A percentile compares a stretch with the other conserved stretches of the same genome.
Conservation (phyloP, 306 rosid species). For the Crotalaria pallida region DNA sequence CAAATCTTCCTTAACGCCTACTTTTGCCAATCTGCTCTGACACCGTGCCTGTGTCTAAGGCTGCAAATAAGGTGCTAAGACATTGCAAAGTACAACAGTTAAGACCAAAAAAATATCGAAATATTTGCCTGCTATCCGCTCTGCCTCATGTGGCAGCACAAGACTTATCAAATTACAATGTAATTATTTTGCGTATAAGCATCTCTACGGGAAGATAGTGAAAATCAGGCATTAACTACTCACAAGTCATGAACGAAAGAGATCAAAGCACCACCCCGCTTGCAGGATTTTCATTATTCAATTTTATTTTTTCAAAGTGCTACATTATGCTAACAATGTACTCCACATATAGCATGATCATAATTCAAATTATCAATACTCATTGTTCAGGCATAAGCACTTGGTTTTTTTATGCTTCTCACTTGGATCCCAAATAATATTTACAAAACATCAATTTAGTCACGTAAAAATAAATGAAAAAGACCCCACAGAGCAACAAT, state of each 20-base stretch:
- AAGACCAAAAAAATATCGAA: background rate
- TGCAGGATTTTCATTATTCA: background rate
- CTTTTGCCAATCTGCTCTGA: too few relatives aligned
- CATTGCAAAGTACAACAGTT: background rate
- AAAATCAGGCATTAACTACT: background rate
- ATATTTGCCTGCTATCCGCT: background rate
- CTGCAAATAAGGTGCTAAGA: background rate
- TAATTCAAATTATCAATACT: background rate
- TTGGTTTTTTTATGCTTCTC: background rate
- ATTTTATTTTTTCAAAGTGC: background rate
- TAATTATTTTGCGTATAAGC: background rate
- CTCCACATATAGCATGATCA: background rate
- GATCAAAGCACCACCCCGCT: background rate
- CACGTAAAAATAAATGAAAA: too few relatives aligned
- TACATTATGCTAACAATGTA: background rate
- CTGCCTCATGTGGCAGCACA: background rate
- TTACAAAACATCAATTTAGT: too few relatives aligned
- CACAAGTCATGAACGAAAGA: slow-evolving; percentile 1
- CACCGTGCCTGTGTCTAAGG: background rate
- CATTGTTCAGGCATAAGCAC: background rate
- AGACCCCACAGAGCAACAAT: too few relatives aligned
- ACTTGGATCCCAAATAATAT: background rate
- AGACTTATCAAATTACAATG: background rate
- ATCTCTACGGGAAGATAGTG: background rate
- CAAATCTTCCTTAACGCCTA: too few relatives aligned